phyloP scores from a whole-genome alignment of 2,329 filamentous ascomycete genomes.

The Epichloe sp. region DNA sequence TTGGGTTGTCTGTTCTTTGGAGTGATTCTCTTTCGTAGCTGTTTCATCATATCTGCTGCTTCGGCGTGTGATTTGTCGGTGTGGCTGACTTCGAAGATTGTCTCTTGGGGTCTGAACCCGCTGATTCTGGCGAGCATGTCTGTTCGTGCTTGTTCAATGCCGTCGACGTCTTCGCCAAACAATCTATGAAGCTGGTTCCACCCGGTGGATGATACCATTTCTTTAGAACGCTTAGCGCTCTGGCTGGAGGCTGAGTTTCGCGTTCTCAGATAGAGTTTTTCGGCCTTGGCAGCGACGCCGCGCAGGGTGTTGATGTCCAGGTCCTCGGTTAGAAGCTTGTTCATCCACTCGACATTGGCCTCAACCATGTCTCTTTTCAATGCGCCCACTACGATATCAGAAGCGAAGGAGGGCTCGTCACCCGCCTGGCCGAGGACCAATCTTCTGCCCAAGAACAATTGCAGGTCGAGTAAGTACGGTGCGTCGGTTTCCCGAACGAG shows the following conservation, averaged over 20 bases:
- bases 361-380: constrained; percentile 63
- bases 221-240: constrained; percentile 77
- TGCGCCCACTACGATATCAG: constrained; percentile 73
- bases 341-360: constrained; percentile 67
- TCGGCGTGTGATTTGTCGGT: constrained; percentile 51
- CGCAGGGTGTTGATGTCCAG: constrained; percentile 60
- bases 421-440: constrained; percentile 61
- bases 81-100: constrained; percentile 87
- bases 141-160: constrained; percentile 58
- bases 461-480: constrained; percentile 84
- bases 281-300: constrained; percentile 69
- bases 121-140: constrained; percentile 83
- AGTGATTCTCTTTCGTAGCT: constrained; percentile 55
- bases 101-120: constrained; percentile 79
- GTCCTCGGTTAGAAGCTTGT: constrained; percentile 62
- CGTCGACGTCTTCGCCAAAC: constrained; percentile 57
- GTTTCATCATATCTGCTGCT: constrained; percentile 64
- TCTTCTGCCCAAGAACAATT: constrained; percentile 82
- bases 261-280: constrained; percentile 84
- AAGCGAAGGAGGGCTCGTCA: constrained; percentile 54
- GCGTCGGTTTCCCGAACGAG: constrained; percentile 77
- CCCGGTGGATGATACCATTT: constrained; percentile 54
- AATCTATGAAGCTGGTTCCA: constrained; percentile 70
- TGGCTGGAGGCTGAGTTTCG: constrained; percentile 81
- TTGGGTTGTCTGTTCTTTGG: constrained; percentile 34